Evolutionary conservation across 2,329 filamentous ascomycete species (phyloP).

Genomic region (Emergomyces africanus): DNA sequence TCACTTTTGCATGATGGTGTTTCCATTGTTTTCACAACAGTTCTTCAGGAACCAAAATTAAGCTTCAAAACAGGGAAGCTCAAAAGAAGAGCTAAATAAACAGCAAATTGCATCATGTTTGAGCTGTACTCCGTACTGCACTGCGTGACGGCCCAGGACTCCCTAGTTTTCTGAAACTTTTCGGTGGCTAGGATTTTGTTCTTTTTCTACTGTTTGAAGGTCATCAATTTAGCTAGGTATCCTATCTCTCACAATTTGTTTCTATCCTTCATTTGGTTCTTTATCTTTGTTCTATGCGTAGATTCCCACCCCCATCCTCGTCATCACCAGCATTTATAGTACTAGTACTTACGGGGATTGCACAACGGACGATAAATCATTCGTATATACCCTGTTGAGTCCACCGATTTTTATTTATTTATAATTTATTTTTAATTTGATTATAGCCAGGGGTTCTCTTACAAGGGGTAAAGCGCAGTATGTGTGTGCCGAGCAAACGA

Average conservation of each 20-base stretch:
- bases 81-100: no score
- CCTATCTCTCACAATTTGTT: not conserved
- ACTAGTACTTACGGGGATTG: no score
- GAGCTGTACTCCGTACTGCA: no score
- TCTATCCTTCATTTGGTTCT: no score
- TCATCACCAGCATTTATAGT: not conserved
- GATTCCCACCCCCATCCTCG: not conserved
- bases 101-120: no score
- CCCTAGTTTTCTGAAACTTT: not conserved
- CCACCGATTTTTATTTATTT: not conserved
- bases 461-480: not conserved
- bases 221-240: not conserved
- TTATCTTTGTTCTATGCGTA: not conserved
- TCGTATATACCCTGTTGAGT: not conserved
- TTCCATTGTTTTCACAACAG: no score
- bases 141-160: not conserved
- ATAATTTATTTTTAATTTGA: not conserved
- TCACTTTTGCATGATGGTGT: no score
- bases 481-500: not conserved
- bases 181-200: not conserved
- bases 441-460: not conserved
- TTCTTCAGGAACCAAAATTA: no score
- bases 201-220: not conserved
- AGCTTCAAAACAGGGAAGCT: no score
- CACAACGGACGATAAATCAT: no score